A percentile compares a stretch with the other conserved stretches of the same genome.
Evolutionary conservation across 345 rosid species (phyloP).

Genomic region (Lepidium africanum): DNA sequence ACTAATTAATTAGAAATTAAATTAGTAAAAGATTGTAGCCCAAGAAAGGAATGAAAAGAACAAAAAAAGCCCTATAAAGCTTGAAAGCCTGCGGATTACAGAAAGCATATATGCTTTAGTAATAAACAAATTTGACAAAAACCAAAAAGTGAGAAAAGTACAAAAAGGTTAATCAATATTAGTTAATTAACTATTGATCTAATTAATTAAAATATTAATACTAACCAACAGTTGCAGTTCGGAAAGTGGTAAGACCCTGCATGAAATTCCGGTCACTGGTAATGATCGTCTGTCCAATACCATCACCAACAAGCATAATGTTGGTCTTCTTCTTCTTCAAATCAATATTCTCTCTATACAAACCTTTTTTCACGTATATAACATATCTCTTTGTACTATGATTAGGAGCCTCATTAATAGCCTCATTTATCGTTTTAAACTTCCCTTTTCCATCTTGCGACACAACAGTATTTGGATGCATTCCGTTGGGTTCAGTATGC

Average conservation of each 20-base stretch:
- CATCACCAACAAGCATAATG: slow-evolving; percentile 75
- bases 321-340: slow-evolving; percentile 66
- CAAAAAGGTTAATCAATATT: neutral
- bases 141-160: neutral
- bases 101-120: slow-evolving; percentile 27
- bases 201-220: neutral
- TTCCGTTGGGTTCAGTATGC: slow-evolving; percentile 17
- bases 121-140: slow-evolving; percentile 17
- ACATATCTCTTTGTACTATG: slow-evolving; percentile 58
- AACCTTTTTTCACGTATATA: slow-evolving; percentile 63
- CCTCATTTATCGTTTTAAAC: slow-evolving; percentile 57
- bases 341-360: slow-evolving; percentile 70
- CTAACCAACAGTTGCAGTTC: slow-evolving; percentile 91
- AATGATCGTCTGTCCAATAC: slow-evolving; percentile 56
- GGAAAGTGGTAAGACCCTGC: slow-evolving; percentile 94
- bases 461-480: slow-evolving; percentile 45
- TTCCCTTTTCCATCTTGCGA: slow-evolving; percentile 69
- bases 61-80: neutral
- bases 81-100: slow-evolving; percentile 14
- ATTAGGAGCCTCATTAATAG: slow-evolving; percentile 60
- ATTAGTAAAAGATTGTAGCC: neutral
- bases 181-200: neutral
- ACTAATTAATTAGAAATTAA: neutral
- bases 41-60: slow-evolving; percentile 5
- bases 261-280: slow-evolving; percentile 63